Conservation (phyloP, 495 filamentous ascomycete species). For the Hyaloscypha finlandica region DNA sequence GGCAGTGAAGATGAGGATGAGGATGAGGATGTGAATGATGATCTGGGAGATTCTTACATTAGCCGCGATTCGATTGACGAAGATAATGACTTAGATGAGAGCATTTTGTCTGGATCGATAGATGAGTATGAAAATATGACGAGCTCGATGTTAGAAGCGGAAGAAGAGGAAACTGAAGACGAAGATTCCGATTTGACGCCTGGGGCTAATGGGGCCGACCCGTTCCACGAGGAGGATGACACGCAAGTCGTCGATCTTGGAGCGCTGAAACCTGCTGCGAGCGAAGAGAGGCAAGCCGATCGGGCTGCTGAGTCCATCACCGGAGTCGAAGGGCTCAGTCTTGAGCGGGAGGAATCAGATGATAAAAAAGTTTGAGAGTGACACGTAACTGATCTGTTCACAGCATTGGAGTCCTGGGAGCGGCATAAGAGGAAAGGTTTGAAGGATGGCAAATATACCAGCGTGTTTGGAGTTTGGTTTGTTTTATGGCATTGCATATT, state of each 20-base stretch:
- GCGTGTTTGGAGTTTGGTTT: conserved; percentile 6
- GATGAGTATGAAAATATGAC: conserved; percentile 41
- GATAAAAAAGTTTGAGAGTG: conserved; percentile 23
- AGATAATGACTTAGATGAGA: conserved; percentile 37
- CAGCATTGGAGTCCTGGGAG: conserved; percentile 15
- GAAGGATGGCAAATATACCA: conserved; percentile 22
- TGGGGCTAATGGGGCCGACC: conserved; percentile 32
- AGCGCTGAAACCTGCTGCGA: not conserved
- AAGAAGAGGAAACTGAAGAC: conserved; percentile 42
- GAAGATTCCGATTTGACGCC: conserved; percentile 21
- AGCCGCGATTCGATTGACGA: conserved; percentile 52
- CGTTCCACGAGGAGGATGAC: conserved; percentile 26
- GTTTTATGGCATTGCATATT: conserved; percentile 17
- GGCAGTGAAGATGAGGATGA: conserved; percentile 49
- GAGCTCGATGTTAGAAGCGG: conserved; percentile 40
- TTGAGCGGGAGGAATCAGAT: conserved; percentile 22
- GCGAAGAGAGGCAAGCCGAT: conserved; percentile 33
- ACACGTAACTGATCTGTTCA: conserved; percentile 8
- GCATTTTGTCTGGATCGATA: conserved; percentile 38
- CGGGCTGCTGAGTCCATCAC: conserved; percentile 52
- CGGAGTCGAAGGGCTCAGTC: conserved; percentile 39
- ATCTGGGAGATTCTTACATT: conserved; percentile 61
- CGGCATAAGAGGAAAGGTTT: not conserved
- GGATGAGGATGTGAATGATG: conserved; percentile 49
- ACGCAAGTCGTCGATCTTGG: conserved; percentile 20